phyloP scores from a whole-genome alignment of 345 rosid genomes.

The Trapa incisa region DNA sequence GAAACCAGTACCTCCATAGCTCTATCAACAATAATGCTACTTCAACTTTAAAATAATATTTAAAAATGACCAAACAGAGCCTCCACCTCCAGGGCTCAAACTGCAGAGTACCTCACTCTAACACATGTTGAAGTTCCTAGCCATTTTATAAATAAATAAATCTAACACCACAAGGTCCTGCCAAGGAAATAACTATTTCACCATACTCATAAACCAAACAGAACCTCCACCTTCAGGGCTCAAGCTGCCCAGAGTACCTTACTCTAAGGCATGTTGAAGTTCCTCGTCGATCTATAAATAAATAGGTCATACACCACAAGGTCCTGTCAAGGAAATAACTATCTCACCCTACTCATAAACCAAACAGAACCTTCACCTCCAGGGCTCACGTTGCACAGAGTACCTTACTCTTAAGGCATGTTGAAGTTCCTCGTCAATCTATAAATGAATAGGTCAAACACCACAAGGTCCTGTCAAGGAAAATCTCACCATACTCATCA shows the following conservation, averaged over 20 bases:
- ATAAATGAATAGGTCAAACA: too few relatives aligned
- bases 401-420: background rate
- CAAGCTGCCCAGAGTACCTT: background rate
- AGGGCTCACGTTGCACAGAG: background rate
- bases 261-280: background rate
- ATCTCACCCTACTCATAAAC: background rate
- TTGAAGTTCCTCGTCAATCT: background rate
- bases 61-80: background rate
- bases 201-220: background rate
- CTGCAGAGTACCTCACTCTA: background rate
- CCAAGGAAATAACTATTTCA: background rate
- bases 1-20: constrained; percentile 44
- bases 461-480: background rate
- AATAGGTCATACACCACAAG: too few relatives aligned
- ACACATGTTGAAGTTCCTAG: background rate
- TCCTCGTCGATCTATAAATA: background rate
- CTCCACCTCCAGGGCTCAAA: background rate
- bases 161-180: background rate
- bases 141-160: too few relatives aligned
- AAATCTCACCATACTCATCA: background rate
- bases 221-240: background rate
- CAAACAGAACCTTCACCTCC: background rate
- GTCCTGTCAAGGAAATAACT: background rate
- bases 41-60: background rate
- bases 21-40: background rate